Evolutionary conservation across 441 rosid genomes (phyloP).

Genomic region (Melianthus villosus): DNA sequence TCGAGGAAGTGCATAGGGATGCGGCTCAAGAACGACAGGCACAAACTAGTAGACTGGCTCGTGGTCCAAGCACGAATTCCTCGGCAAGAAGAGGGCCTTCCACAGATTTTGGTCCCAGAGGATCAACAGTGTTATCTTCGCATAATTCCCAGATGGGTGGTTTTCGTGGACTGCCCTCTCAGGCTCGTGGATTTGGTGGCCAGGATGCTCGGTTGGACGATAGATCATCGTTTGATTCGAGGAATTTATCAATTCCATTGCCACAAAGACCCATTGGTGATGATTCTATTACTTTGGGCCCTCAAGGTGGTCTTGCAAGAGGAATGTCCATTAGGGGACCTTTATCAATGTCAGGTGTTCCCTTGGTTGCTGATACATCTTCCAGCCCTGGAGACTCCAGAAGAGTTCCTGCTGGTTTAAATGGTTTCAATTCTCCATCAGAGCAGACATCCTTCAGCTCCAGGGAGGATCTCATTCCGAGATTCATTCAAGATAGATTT

Average conservation of each 20-base stretch:
- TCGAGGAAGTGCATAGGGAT: constrained; percentile 95
- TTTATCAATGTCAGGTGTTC: constrained; percentile 20
- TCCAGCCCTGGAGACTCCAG: constrained; percentile 34
- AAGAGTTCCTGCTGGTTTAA: constrained; percentile 37
- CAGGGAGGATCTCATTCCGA: constrained; percentile 31
- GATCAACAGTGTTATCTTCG: constrained; percentile 51
- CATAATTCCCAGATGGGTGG: constrained; percentile 57
- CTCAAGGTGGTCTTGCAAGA: constrained; percentile 95
- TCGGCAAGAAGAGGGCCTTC: constrained; percentile 44
- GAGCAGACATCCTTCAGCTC: constrained; percentile 28
- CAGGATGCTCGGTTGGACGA: constrained; percentile 80
- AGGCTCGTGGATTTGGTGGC: constrained; percentile 40
- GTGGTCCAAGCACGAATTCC: constrained; percentile 41
- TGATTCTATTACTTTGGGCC: constrained; percentile 73
- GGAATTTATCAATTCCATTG: constrained; percentile 58
- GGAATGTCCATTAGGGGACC: constrained; percentile 73
- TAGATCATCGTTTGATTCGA: constrained; percentile 49
- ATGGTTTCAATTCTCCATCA: constrained; percentile 31
- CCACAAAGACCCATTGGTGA: constrained; percentile 56
- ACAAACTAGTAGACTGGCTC: constrained; percentile 54
- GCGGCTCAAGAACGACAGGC: constrained; percentile 92
- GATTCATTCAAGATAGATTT: constrained; percentile 36
- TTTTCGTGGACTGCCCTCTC: constrained; percentile 48
- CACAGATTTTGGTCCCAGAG: constrained; percentile 64
- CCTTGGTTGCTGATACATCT: constrained; percentile 27